These are phyloP conservation scores for Cucumis sativus DNA, from an alignment of 306 rosid genomes.

Conservation along the genomic window DNA sequence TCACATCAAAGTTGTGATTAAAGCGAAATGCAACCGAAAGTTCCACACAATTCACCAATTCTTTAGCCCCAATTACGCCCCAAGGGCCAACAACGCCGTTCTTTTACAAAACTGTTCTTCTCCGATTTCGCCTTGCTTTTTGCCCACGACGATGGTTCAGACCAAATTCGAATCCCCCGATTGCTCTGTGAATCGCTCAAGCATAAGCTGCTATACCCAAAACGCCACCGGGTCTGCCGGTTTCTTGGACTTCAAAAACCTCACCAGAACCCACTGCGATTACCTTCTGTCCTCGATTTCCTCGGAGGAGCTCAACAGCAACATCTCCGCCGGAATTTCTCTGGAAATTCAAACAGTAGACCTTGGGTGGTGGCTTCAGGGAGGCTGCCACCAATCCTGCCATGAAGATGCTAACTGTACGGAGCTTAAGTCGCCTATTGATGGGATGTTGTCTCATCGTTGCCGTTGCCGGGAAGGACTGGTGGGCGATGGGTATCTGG, in stretches of 20 bases:
- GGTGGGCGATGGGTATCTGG: slow-evolving; percentile 56
- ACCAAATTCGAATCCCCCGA: slow-evolving; percentile 31
- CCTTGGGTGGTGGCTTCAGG: slow-evolving; percentile 80
- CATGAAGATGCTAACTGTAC: slow-evolving; percentile 42
- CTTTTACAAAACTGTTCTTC: slow-evolving; percentile 41
- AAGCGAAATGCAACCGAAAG: slow-evolving; percentile 43
- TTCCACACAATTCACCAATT: slow-evolving; percentile 23
- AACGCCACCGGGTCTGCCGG: background rate
- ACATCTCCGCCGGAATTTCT: slow-evolving; percentile 25
- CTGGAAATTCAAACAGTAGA: slow-evolving; percentile 54
- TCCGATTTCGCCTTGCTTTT: slow-evolving; percentile 20
- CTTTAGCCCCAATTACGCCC: slow-evolving; percentile 49
- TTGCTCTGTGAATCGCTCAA: slow-evolving; percentile 23
- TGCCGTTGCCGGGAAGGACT: slow-evolving; percentile 49
- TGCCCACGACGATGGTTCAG: slow-evolving; percentile 40
- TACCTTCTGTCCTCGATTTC: slow-evolving; percentile 51
- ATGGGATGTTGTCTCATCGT: slow-evolving; percentile 24
- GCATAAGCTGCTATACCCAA: slow-evolving; percentile 47
- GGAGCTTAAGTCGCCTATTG: slow-evolving; percentile 8
- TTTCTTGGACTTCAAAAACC: slow-evolving; percentile 17
- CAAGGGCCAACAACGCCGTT: slow-evolving; percentile 56
- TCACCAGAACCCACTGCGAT: slow-evolving; percentile 20
- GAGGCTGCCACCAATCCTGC: slow-evolving; percentile 45
- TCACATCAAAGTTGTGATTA: slow-evolving; percentile 29
- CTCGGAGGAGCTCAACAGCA: slow-evolving; percentile 17